Evolutionary conservation across 129 eudicot genomes (phyloP).

Genomic region (Arctium lappa): DNA sequence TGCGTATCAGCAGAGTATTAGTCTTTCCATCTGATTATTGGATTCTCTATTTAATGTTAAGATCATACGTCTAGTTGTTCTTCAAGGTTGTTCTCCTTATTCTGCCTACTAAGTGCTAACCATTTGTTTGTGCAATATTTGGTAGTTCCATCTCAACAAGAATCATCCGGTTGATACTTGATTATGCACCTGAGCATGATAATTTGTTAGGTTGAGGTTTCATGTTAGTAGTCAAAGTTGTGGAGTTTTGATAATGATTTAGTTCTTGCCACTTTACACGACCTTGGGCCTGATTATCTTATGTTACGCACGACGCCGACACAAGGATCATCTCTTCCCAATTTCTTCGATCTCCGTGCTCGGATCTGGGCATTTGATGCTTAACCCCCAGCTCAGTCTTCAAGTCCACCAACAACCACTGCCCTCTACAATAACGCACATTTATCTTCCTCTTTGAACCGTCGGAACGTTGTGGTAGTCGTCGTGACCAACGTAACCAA

Average conservation of each 20-base stretch:
- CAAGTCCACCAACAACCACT: too few species aligned
- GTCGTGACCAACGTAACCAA: too few species aligned
- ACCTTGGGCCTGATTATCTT: not conserved
- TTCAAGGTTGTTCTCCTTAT: not conserved
- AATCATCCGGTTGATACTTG: not conserved
- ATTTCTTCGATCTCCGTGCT: too few species aligned
- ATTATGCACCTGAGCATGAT: not conserved
- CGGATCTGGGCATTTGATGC: too few species aligned
- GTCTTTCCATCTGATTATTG: not conserved
- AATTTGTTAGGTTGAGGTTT: not conserved
- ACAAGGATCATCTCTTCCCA: too few species aligned
- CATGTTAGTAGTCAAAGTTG: not conserved
- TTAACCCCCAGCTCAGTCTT: too few species aligned
- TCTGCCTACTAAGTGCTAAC: not conserved
- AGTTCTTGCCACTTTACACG: too few species aligned
- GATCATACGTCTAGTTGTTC: not conserved
- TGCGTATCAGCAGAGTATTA: not conserved
- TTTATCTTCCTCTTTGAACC: too few species aligned
- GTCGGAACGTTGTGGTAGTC: too few species aligned
- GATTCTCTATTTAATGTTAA: not conserved
- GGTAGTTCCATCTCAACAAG: not conserved
- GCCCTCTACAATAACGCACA: too few species aligned
- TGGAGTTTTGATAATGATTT: not conserved
- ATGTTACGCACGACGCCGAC: too few species aligned
- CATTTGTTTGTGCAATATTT: not conserved